A percentile compares a stretch with the other conserved stretches of the same genome.
These are phyloP conservation scores for Umbelopsis ramanniana DNA, from an alignment of 192 early-diverging fungal genomes.

Conservation along the genomic window DNA sequence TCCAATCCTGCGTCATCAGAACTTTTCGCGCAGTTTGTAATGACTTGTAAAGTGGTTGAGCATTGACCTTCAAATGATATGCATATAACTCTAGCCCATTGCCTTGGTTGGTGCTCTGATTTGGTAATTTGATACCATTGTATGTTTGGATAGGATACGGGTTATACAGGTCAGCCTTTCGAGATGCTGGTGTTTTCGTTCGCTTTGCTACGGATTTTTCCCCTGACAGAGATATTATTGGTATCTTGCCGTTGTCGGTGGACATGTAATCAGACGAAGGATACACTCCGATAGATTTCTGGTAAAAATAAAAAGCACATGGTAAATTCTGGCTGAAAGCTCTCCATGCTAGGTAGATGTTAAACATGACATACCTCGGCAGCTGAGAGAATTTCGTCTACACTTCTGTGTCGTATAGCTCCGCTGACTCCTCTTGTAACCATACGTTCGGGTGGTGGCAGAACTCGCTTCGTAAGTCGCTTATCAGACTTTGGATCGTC, in stretches of 20 bases:
- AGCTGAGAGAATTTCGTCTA: conserved; percentile 57
- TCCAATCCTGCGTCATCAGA: conserved; percentile 78
- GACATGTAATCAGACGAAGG: background rate
- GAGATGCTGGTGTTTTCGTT: background rate
- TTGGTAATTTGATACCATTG: conserved; percentile 34
- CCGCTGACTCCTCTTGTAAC: conserved; percentile 63
- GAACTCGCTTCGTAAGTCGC: conserved; percentile 37
- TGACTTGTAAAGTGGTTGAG: conserved; percentile 60
- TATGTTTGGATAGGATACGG: conserved; percentile 36
- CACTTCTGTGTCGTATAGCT: conserved; percentile 58
- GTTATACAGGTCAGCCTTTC: conserved; percentile 18
- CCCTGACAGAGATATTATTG: background rate
- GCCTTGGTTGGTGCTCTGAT: conserved; percentile 23
- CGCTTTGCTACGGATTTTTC: background rate
- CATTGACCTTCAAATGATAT: conserved; percentile 34
- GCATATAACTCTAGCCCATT: conserved; percentile 40
- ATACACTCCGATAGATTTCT: conserved; percentile 20
- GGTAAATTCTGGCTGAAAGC: background rate
- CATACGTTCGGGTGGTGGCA: conserved; percentile 61
- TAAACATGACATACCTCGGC: conserved; percentile 25
- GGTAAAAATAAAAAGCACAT: background rate
- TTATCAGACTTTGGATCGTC: conserved; percentile 23
- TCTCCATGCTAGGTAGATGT: background rate
- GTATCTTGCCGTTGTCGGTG: background rate
- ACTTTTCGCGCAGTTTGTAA: conserved; percentile 69